Conservation (phyloP, 2,329 filamentous ascomycete species). For the Hymenotorrendiella dingleyae region DNA sequence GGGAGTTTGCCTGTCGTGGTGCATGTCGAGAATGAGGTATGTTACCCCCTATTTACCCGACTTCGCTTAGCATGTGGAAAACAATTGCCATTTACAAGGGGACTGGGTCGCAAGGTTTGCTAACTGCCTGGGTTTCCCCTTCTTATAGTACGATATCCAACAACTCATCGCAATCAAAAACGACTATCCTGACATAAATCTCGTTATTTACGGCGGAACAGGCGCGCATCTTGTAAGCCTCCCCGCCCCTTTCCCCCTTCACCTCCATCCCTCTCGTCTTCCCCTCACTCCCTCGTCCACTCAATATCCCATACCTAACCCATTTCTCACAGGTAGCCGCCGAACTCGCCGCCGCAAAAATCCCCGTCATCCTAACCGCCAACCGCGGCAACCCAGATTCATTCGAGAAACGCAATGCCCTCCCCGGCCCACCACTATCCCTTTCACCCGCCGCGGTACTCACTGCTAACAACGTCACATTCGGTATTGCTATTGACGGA, state of each 20-base stretch:
- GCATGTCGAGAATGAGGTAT: constrained; percentile 35
- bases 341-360: constrained; percentile 34
- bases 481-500: constrained; percentile 29
- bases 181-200: constrained; percentile 30
- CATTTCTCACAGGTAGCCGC: constrained; percentile 30
- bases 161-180: constrained; percentile 36
- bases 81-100: no score
- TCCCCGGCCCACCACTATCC: constrained; percentile 39
- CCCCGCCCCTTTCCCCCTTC: background rate
- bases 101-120: no score
- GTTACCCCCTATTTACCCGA: background rate
- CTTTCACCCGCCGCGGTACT: constrained; percentile 35
- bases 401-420: constrained; percentile 34
- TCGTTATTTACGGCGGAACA: constrained; percentile 36
- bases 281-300: background rate
- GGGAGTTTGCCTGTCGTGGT: constrained; percentile 37
- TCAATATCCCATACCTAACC: background rate
- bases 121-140: no score
- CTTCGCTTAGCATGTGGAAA: background rate
- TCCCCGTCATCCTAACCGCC: constrained; percentile 39
- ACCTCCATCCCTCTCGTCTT: background rate
- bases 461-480: constrained; percentile 35
- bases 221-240: constrained; percentile 34
- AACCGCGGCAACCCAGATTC: constrained; percentile 31
- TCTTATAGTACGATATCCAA: constrained; percentile 35